Percentiles rank a stretch among this genome's conserved stretches.
Conservation (phyloP, 495 filamentous ascomycete genomes). For the Aspergillus saccharolyticus region DNA sequence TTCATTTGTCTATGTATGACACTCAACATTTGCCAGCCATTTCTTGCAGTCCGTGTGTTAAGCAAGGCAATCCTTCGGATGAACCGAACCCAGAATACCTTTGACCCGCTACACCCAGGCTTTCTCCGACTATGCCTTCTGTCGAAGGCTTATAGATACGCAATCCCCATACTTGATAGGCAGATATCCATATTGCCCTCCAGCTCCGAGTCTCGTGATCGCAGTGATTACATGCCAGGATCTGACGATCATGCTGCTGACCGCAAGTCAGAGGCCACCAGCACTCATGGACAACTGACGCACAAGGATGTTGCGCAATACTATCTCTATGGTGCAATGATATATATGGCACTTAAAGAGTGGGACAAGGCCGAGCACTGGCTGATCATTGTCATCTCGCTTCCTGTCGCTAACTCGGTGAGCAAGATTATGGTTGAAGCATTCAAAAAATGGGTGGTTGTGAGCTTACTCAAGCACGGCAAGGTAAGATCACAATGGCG, state of each 20-base stretch:
- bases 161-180: constrained; percentile 64
- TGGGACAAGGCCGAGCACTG: constrained; percentile 70
- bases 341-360: constrained; percentile 66
- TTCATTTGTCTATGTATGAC: neutral
- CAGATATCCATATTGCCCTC: constrained; percentile 62
- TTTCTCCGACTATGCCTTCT: constrained; percentile 58
- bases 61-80: constrained; percentile 64
- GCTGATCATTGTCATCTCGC: constrained; percentile 62
- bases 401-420: constrained; percentile 51
- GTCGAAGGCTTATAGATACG: constrained; percentile 46
- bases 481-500: constrained; percentile 44
- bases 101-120: constrained; percentile 62
- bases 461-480: constrained; percentile 66
- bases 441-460: constrained; percentile 91
- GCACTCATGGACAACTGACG: constrained; percentile 53
- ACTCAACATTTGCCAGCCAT: constrained; percentile 42
- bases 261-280: constrained; percentile 49
- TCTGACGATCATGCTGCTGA: constrained; percentile 28
- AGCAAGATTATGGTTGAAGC: constrained; percentile 82
- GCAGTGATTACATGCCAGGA: constrained; percentile 20
- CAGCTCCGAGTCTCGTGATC: constrained; percentile 25
- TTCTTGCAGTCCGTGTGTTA: constrained; percentile 55
- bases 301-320: constrained; percentile 65
- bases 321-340: constrained; percentile 70
- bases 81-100: constrained; percentile 57